phyloP scores from a whole-genome alignment of 352 stramenopile genomes.

The Phytopythium ostracodes region DNA sequence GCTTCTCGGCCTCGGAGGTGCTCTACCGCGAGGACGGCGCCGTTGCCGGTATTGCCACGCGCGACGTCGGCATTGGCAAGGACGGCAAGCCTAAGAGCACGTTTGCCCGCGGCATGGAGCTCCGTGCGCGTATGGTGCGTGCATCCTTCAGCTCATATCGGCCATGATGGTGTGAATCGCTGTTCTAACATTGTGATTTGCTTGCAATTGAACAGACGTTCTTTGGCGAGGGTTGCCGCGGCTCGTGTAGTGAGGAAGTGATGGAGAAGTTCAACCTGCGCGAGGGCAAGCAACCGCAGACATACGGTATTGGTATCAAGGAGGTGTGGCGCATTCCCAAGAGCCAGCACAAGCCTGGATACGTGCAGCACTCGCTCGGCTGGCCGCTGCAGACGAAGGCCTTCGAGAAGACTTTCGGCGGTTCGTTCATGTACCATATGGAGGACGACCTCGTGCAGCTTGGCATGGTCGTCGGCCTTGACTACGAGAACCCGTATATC shows the following conservation, averaged over 20 bases:
- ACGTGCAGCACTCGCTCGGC: conserved; percentile 98
- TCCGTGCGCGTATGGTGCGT: conserved; percentile 85
- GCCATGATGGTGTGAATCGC: neutral
- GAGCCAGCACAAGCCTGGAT: conserved; percentile 92
- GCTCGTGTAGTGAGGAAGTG: conserved; percentile 95
- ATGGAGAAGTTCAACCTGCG: conserved; percentile 97
- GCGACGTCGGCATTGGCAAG: conserved; percentile 98
- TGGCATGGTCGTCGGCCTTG: conserved; percentile 96
- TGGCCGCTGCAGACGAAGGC: conserved; percentile 93
- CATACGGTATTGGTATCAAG: conserved; percentile 99
- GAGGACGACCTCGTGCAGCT: conserved; percentile 94
- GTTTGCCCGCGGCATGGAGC: conserved; percentile 98
- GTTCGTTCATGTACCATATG: conserved; percentile 99
- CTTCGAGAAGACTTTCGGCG: conserved; percentile 96
- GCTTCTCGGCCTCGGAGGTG: conserved; percentile 95
- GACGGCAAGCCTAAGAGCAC: conserved; percentile 94
- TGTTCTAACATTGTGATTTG: neutral
- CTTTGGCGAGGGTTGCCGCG: conserved; percentile 97
- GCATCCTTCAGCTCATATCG: neutral
- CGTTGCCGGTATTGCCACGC: conserved; percentile 95
- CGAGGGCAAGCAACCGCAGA: conserved; percentile 89
- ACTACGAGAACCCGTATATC: conserved; percentile 99
- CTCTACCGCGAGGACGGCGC: conserved; percentile 77
- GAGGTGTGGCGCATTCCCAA: conserved; percentile 93
- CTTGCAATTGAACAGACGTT: conserved; percentile 80